phyloP scores from a whole-genome alignment of 108 stramenopile genomes.

The Skeletonema menzelii region DNA sequence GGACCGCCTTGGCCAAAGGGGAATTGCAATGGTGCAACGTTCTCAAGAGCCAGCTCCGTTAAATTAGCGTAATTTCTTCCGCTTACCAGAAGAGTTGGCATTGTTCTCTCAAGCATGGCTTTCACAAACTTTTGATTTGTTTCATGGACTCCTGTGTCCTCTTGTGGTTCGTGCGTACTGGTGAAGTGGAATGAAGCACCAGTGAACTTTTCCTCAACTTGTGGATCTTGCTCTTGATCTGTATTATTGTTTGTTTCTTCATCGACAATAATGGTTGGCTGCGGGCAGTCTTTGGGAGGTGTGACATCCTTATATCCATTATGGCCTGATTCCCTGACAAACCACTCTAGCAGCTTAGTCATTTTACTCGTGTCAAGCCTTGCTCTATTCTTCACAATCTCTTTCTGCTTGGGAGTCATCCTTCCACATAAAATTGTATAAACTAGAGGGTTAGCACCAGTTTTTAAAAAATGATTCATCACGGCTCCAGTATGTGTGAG shows the following conservation, averaged over 20 bases:
- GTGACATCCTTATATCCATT: background rate
- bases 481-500: too few species aligned
- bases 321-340: constrained; percentile 22
- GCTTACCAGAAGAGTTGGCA: constrained; percentile 4
- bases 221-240: background rate
- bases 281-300: constrained; percentile 5
- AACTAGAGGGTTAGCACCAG: too few species aligned
- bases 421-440: too few species aligned
- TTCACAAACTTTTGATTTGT: background rate
- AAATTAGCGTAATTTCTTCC: background rate
- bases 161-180: background rate
- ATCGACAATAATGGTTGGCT: background rate
- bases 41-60: background rate
- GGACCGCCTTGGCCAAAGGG: background rate
- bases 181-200: constrained; percentile 7
- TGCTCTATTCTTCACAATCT: background rate
- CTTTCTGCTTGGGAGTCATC: too few species aligned
- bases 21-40: background rate
- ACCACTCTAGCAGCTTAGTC: constrained; percentile 12
- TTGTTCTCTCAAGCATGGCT: constrained; percentile 1
- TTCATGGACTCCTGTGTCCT: background rate
- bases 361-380: constrained; percentile 13
- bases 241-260: constrained; percentile 4
- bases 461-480: too few species aligned
- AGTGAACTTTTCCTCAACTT: background rate